phyloP scores from a whole-genome alignment of 2,329 filamentous ascomycete genomes.

The Beauveria sp. region DNA sequence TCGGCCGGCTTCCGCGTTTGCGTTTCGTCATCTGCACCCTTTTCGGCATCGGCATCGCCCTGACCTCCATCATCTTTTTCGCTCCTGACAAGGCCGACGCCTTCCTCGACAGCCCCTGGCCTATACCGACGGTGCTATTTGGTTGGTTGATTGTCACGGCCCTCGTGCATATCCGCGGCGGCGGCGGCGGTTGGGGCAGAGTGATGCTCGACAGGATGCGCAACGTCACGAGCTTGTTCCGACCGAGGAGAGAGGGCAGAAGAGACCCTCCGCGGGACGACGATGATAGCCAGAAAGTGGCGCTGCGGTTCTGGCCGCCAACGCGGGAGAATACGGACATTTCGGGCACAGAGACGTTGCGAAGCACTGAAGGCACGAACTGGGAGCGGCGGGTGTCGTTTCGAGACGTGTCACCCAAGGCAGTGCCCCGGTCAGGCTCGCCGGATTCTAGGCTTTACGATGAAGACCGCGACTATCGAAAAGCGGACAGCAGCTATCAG shows the following conservation, averaged over 20 bases:
- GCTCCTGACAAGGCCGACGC: slow-evolving; percentile 7
- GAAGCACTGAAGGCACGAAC: no score
- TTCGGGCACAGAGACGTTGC: neutral
- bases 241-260: neutral
- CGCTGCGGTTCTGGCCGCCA: neutral
- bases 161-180: slow-evolving; percentile 25
- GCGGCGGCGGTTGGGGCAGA: slow-evolving; percentile 15
- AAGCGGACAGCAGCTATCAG: neutral
- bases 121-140: slow-evolving; percentile 25
- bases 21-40: slow-evolving; percentile 23
- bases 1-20: slow-evolving; percentile 25
- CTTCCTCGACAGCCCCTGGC: slow-evolving; percentile 24
- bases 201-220: slow-evolving; percentile 4
- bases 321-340: neutral
- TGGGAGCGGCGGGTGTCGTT: neutral
- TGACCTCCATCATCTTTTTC: slow-evolving; percentile 21
- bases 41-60: slow-evolving; percentile 23
- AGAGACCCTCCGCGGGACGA: neutral
- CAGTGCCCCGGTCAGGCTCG: neutral
- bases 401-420: neutral
- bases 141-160: slow-evolving; percentile 27
- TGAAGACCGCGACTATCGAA: neutral
- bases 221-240: neutral
- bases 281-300: neutral
- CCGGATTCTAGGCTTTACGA: neutral